A percentile compares a stretch with the other conserved stretches of the same genome.
phyloP scores from a whole-genome alignment of 257 asterid species.

The Scutellaria minor region DNA sequence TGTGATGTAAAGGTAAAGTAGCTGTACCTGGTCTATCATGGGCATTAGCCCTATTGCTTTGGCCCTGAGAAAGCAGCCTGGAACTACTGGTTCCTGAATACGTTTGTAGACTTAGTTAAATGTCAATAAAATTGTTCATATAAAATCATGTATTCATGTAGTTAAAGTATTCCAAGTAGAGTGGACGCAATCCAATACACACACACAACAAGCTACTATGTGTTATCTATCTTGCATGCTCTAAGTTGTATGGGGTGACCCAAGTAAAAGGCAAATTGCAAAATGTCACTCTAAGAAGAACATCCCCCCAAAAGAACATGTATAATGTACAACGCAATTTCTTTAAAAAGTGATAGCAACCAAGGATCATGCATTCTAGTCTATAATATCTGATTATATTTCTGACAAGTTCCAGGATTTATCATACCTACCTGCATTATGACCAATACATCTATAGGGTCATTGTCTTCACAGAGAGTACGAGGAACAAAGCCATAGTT shows the following conservation, averaged over 20 bases:
- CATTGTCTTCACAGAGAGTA: conserved; percentile 91
- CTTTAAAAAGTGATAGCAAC: neutral
- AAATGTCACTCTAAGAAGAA: no score
- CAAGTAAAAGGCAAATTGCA: no score
- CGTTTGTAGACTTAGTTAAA: conserved; percentile 14
- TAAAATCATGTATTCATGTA: neutral
- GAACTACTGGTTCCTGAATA: conserved; percentile 88
- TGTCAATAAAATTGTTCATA: conserved; percentile 7
- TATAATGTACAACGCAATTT: no score
- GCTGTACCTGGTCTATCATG: conserved; percentile 91
- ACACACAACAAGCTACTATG: no score
- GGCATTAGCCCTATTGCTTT: conserved; percentile 99
- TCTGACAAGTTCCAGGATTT: neutral
- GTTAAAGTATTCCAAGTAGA: neutral
- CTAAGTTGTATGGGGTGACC: no score
- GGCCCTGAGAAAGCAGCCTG: conserved; percentile 97
- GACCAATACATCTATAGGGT: conserved; percentile 94
- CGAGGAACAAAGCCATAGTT: conserved; percentile 99
- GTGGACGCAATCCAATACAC: no score
- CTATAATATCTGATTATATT: conserved; percentile 17
- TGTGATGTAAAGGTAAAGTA: conserved; percentile 1
- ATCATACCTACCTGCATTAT: conserved; percentile 97
- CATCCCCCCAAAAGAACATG: no score
- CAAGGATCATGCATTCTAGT: conserved; percentile 2
- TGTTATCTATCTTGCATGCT: no score